Conservation (phyloP, 2,329 filamentous ascomycete species). For the Westerdykella ornata region DNA sequence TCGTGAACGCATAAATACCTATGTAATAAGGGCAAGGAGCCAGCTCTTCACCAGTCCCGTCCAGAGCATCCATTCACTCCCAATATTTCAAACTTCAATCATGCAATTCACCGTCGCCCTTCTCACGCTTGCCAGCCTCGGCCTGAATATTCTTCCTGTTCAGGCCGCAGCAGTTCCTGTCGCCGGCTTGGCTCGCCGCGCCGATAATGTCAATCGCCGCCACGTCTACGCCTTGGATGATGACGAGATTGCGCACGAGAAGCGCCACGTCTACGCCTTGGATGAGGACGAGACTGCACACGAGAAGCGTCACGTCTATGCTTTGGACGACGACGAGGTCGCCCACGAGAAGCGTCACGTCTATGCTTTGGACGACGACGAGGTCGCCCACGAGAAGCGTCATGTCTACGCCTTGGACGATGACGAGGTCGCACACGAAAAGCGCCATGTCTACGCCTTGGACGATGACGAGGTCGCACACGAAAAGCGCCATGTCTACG, state of each 20-base stretch:
- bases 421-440: neutral
- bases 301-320: neutral
- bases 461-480: neutral
- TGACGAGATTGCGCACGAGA: neutral
- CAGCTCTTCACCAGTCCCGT: neutral
- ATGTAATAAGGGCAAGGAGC: too few relatives aligned
- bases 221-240: neutral
- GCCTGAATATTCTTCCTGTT: slow-evolving; percentile 2
- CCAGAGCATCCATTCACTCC: slow-evolving; percentile 1
- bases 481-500: neutral
- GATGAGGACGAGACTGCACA: neutral
- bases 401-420: neutral
- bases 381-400: neutral
- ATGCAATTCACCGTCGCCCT: slow-evolving; percentile 2
- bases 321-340: neutral
- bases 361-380: neutral
- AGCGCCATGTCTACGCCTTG: neutral
- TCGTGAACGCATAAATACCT: too few relatives aligned
- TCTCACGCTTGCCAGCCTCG: slow-evolving; percentile 1
- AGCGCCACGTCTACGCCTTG: neutral
- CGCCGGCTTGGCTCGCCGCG: slow-evolving; percentile 1
- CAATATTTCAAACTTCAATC: slow-evolving; percentile 1
- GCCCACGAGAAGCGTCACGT: neutral
- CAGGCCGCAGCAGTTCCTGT: slow-evolving; percentile 1
- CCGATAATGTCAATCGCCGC: neutral